Evolutionary conservation across 2,329 filamentous ascomycete genomes (phyloP), one percentile per base, ranked within the genome.

Genomic region (Scolecobasidium constrictum): DNA sequence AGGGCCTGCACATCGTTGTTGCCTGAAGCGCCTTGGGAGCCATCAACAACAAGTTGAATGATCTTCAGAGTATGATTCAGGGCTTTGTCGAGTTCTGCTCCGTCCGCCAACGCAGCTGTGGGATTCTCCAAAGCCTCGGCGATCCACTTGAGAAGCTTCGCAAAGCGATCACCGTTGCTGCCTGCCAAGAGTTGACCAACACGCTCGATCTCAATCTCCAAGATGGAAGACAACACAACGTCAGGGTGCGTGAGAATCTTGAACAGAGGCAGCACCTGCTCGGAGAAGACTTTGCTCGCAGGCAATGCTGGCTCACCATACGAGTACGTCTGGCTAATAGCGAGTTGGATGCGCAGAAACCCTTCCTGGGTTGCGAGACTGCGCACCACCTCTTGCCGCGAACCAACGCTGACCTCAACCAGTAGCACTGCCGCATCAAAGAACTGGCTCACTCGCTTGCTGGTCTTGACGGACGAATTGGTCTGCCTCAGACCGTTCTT

Each of bases 231-330:
- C 3, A 19, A 12, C 11, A 41, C 11, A 7, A 41, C 26, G 3
- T 41, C 38, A 3, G 16, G 38, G 16, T 41, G 38, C 7, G 23
- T 41, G 18, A 41, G 12, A 26, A 41, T 9, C 7, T 41, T 31
- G 23, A 41, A 41, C 6, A 41, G 13, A 5, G 38, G 38, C 19
- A 33, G 11, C 3, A 41, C 21, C 17, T 41, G 38, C 5, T 21
- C 16, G n/a, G 4, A 5, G 18, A 41, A 26, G 5, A 21, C 28
- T 16, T 11, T 16, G 7, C 21, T 4, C 28, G n/a, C 2, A 16
- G 4, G 3, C 13, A n/a, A n/a, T 33, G 5, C 23, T 9, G 12
- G 2, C 16, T 18, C 19, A 31, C 20, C 15, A 16, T 15, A 28
- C 28, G 34, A 31, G 9, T 9, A 31, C 16, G 20, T 16, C 38